Base-by-base conservation (phyloP, 768 basidiomycete species). In the Russula olivacea region DNA sequence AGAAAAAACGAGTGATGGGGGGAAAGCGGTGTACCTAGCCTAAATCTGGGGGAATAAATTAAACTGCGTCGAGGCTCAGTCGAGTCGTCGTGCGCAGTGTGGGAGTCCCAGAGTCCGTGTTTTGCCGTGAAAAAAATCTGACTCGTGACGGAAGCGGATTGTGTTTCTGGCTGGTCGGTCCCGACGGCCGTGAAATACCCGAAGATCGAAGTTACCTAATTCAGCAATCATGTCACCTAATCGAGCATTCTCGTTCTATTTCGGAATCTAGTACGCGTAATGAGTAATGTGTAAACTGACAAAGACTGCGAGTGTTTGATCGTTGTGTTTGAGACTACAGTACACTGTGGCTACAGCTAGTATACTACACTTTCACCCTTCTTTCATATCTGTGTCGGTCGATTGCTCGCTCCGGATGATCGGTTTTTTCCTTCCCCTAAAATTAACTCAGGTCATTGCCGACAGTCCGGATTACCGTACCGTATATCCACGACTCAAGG, bases 161-260 rank as follows among this genome's bases (percentile, higher is more conserved):
- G 7, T 14, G 6, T 25, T 25, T 49, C 21, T 14, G 4, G 4
- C n/a, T n/a, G 47, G 23, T 48, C 21, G 21, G 47, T 14, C 21
- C 48, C 25, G 14, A 28, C 23, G 23, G 7, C 21, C 10, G 28
- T 40, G 47, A 54, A 49, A 59, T 21, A 48, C 5, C 58, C 49
- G 40, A 36, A 47, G n/a, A 8, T 7, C 38, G 38, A 38, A 38
- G 4, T 15, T 52, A 15, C 61, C 58, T n/a, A 8, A 55, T 59
- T 40, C 57, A 36, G 62, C 30, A 63, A 28, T 11, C 45, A 49
- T 25, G 30, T 59, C 45, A 10, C 62, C 53, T 34, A 59, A 55
- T 63, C 52, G 9, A 30, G 57, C 3, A 47, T 17, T 19, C 7
- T 25, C 36, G 51, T 9, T n/a, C 19, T 10, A 5, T 14, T 8